A percentile compares a stretch with the other conserved stretches of the same genome.
Conservation (phyloP, 306 rosid genomes). For the Urtica urens region DNA sequence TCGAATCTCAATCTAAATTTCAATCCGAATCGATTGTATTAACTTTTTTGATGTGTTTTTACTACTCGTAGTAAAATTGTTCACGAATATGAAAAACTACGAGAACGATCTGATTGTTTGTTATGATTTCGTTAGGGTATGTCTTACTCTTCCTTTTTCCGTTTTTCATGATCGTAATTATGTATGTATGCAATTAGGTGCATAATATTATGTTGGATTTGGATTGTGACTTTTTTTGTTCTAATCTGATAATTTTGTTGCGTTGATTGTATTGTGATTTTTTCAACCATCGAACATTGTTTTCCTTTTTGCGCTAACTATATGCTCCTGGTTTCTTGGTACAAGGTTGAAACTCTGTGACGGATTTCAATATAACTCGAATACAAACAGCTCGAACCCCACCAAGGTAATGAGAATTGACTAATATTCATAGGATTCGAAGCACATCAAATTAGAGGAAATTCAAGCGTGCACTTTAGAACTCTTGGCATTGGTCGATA, state of each 20-base stretch:
- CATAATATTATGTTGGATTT: too few species aligned
- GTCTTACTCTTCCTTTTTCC: not conserved
- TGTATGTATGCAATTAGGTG: too few species aligned
- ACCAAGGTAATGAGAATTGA: constrained; percentile 76
- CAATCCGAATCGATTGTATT: too few species aligned
- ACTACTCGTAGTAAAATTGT: too few species aligned
- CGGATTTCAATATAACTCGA: constrained; percentile 50
- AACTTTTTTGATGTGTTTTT: too few species aligned
- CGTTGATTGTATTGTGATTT: not conserved
- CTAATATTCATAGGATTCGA: constrained; percentile 30
- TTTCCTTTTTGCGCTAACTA: not conserved
- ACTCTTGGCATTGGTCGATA: constrained; percentile 44
- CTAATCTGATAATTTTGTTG: too few species aligned
- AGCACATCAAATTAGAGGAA: constrained; percentile 53
- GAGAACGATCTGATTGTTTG: not conserved
- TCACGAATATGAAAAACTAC: too few species aligned
- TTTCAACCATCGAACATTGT: not conserved
- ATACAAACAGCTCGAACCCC: constrained; percentile 58
- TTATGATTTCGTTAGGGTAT: not conserved
- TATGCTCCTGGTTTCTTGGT: constrained; percentile 7
- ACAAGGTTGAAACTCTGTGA: constrained; percentile 64
- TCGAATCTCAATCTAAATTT: too few species aligned
- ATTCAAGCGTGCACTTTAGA: constrained; percentile 33
- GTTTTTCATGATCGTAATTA: too few species aligned
- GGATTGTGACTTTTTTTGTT: too few species aligned